These are phyloP conservation scores for Globisporangium camurandrum DNA, from an alignment of 352 stramenopile species.

Conservation along the genomic window DNA sequence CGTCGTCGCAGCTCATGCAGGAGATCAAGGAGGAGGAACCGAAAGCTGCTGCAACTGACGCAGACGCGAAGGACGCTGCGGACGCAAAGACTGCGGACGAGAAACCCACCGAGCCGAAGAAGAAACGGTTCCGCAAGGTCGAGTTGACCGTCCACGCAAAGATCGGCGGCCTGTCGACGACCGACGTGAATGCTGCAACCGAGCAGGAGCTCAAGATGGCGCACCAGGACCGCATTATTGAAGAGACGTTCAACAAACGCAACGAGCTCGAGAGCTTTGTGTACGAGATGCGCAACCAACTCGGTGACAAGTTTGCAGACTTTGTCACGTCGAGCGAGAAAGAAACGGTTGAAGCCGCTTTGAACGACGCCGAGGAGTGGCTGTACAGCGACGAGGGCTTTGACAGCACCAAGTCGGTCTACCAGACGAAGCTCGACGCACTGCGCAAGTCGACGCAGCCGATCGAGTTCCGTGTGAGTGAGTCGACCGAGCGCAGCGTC, in stretches of 20 bases:
- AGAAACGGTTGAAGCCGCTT: constrained; percentile 74
- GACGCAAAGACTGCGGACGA: constrained; percentile 61
- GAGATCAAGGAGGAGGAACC: constrained; percentile 90
- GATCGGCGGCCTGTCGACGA: constrained; percentile 44
- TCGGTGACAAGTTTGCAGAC: constrained; percentile 72
- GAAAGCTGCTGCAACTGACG: constrained; percentile 29
- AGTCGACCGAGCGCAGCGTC: constrained; percentile 85
- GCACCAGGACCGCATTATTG: constrained; percentile 92
- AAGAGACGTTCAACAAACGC: constrained; percentile 97
- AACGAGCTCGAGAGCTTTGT: constrained; percentile 99
- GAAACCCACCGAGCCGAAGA: constrained; percentile 77
- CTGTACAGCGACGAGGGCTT: constrained; percentile 99
- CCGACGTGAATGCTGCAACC: constrained; percentile 55
- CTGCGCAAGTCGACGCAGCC: constrained; percentile 90
- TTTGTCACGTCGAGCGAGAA: constrained; percentile 91
- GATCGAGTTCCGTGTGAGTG: constrained; percentile 90
- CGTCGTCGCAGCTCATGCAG: constrained; percentile 96
- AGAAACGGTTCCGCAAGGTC: constrained; percentile 94
- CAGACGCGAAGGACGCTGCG: constrained; percentile 57
- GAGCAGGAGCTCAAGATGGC: constrained; percentile 95
- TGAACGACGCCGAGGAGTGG: constrained; percentile 96
- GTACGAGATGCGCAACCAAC: constrained; percentile 98
- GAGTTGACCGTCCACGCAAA: constrained; percentile 67
- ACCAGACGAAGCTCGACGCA: constrained; percentile 92
- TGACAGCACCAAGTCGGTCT: constrained; percentile 96